Conservation (phyloP, 139 green algal genomes). For the Volvox africanus region DNA sequence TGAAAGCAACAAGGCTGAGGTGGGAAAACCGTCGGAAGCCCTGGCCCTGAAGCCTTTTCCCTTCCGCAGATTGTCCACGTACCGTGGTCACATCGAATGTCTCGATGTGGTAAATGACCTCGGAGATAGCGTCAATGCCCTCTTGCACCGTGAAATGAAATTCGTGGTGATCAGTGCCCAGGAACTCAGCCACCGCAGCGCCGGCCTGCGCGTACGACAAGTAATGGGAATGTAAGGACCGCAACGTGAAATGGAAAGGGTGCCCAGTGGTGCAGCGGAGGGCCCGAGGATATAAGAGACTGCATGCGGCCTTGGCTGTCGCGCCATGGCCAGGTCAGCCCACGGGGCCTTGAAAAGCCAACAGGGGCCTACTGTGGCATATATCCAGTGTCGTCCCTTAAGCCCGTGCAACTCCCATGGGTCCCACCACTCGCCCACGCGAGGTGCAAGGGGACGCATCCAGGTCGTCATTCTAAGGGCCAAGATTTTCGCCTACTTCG, state of each 20-base stretch:
- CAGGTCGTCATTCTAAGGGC: too few relatives aligned
- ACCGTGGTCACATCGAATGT: constrained; percentile 85
- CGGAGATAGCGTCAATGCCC: constrained; percentile 93
- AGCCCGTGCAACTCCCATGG: too few relatives aligned
- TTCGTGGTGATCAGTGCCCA: constrained; percentile 97
- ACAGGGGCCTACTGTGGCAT: too few relatives aligned
- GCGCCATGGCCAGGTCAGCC: not conserved
- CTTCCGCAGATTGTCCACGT: not conserved
- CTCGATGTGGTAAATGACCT: constrained; percentile 98
- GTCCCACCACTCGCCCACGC: too few relatives aligned
- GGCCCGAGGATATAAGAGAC: too few relatives aligned
- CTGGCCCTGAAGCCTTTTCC: too few relatives aligned
- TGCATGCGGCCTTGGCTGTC: not conserved
- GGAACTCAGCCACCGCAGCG: constrained; percentile 89
- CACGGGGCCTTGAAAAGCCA: not conserved
- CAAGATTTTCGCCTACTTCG: too few relatives aligned
- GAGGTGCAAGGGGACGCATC: too few relatives aligned
- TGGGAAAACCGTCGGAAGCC: too few relatives aligned
- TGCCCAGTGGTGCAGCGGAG: not conserved
- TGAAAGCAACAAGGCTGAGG: too few relatives aligned
- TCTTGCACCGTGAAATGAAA: constrained; percentile 97
- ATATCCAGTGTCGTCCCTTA: too few relatives aligned
- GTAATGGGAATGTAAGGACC: not conserved
- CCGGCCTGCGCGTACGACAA: constrained; percentile 68
- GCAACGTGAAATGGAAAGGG: not conserved